Conservation (phyloP, 2,329 filamentous ascomycete species). For the Ascochyta lentis region DNA sequence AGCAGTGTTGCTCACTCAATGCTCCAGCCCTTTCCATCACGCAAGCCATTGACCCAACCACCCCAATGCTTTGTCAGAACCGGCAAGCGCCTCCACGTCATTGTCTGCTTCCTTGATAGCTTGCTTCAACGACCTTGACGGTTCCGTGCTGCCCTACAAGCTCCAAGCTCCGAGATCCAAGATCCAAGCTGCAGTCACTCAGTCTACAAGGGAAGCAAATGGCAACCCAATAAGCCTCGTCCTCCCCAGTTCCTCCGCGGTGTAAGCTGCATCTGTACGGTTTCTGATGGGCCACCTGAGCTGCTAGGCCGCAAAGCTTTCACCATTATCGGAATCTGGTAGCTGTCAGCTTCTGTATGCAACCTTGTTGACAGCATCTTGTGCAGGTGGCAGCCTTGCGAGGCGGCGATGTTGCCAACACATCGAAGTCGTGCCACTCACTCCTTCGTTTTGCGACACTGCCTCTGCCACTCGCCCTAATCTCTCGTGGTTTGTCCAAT, state of each 20-base stretch:
- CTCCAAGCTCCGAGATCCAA: not conserved
- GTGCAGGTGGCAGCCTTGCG: constrained; percentile 17
- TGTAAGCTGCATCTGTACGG: constrained; percentile 74
- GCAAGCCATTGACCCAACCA: constrained; percentile 5
- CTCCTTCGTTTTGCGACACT: constrained; percentile 87
- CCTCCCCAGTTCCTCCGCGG: constrained; percentile 89
- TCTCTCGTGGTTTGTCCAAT: constrained; percentile 83
- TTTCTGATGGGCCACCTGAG: constrained; percentile 44
- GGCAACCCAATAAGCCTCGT: constrained; percentile 86
- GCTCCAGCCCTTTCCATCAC: constrained; percentile 9
- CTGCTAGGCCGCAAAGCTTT: constrained; percentile 62
- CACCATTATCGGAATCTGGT: constrained; percentile 72
- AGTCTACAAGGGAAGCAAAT: constrained; percentile 77
- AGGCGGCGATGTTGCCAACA: constrained; percentile 17
- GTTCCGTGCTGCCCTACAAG: not conserved
- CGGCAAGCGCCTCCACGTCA: constrained; percentile 1
- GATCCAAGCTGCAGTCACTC: not conserved
- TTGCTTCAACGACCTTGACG: not conserved
- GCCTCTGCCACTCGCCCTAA: constrained; percentile 86
- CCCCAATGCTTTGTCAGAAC: constrained; percentile 4
- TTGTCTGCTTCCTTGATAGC: not conserved
- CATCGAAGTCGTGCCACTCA: constrained; percentile 58
- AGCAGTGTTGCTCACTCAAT: constrained; percentile 26
- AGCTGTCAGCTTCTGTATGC: constrained; percentile 31
- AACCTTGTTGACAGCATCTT: constrained; percentile 11